These are phyloP conservation scores for Neobulgaria alba DNA, from an alignment of 2,329 filamentous ascomycete species.

Conservation along the genomic window DNA sequence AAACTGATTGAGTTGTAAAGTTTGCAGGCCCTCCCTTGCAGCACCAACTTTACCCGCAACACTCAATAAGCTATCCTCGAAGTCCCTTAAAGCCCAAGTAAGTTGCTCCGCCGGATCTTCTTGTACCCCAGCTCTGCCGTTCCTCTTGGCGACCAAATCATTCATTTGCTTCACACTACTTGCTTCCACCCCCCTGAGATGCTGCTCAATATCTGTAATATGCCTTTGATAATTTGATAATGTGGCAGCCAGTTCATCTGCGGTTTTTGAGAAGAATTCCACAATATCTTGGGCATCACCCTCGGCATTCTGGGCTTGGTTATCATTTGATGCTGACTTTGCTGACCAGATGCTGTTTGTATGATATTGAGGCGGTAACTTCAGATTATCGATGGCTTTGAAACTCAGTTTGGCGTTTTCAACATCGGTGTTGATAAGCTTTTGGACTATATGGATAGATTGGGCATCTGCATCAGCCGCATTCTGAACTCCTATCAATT, in stretches of 20 bases:
- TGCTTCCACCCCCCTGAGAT: constrained; percentile 54
- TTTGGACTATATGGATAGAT: constrained; percentile 48
- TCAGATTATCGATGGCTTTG: constrained; percentile 65
- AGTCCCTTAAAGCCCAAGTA: constrained; percentile 52
- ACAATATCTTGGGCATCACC: constrained; percentile 52
- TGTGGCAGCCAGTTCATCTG: constrained; percentile 52
- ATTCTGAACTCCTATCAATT: constrained; percentile 53
- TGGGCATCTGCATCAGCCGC: constrained; percentile 54
- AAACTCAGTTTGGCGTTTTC: constrained; percentile 64
- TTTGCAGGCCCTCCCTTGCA: constrained; percentile 52
- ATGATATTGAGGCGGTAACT: constrained; percentile 53
- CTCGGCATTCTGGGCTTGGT: constrained; percentile 33
- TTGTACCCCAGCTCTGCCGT: constrained; percentile 29
- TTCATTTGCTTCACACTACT: constrained; percentile 52
- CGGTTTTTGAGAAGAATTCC: constrained; percentile 52
- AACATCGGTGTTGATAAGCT: constrained; percentile 54
- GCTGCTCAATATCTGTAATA: constrained; percentile 55
- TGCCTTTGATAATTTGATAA: constrained; percentile 49
- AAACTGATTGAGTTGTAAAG: constrained; percentile 40
- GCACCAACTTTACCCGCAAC: constrained; percentile 53
- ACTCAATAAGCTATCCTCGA: constrained; percentile 55
- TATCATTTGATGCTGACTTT: constrained; percentile 32
- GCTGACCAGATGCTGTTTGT: constrained; percentile 32
- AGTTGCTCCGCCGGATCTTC: constrained; percentile 43
- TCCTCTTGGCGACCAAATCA: constrained; percentile 37